Evolutionary conservation across 768 basidiomycete species (phyloP), one percentile per base, ranked within the genome.

Genomic region (Naganishia onofrii): DNA sequence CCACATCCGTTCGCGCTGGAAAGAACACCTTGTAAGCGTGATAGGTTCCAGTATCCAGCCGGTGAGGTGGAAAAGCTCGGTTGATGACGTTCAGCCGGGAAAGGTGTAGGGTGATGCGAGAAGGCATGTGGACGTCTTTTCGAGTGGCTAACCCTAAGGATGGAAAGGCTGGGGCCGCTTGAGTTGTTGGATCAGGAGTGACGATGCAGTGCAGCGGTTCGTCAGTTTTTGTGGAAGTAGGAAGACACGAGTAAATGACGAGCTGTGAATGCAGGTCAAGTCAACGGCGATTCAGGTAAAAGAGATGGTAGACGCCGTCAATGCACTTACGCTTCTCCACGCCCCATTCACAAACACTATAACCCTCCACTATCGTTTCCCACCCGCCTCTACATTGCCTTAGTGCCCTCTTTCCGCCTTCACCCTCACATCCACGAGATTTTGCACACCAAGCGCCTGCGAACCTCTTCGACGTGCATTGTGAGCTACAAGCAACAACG

Each of bases 41-140:
- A 93, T 77, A 71, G 90, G 85, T 74, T 96, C 93, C 0, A 92
- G 93, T 74, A 96, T 90, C 93, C 93, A 97, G 1, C 91, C 91
- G 9, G 87, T 86, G 38, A 94, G 83, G 23, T 79, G 77, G 54
- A 78, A 76, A 15, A 79, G 68, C 53, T 81, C 80, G 8, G 75
- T 72, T 2, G 76, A 71, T 10, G 80, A 77, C 64, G 77, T 77
- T 19, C 69, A 73, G 21, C 72, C 69, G 38, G 64, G 66, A 36
- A 69, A 70, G 42, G 54, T 31, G 44, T 73, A 73, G 12, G 66
- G 58, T 7, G 69, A 56, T n/a, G 48, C 46, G 38, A 71, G 38
- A 15, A 73, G 68, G 21, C 31, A 29, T 48, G 67, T 66, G 57
- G 70, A 70, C 9, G 72, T 69, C 32, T 70, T 73, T 48, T 73